Evolutionary conservation across 2,329 filamentous ascomycete species (phyloP), one percentile per base, ranked within the genome.

Genomic region (Ophiostoma populinum): DNA sequence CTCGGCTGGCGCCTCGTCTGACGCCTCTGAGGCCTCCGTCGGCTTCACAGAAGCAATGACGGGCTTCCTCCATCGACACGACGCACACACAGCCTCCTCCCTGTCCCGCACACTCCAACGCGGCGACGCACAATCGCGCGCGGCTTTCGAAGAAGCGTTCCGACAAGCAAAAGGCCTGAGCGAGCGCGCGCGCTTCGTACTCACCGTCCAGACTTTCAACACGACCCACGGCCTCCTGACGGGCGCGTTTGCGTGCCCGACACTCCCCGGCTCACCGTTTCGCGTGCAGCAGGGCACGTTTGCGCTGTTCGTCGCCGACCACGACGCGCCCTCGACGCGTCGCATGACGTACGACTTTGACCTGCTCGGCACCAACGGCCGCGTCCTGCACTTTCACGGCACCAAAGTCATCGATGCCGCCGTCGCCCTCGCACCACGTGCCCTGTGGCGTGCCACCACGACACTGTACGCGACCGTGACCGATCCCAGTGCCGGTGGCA

Each of bases 31-130:
- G 8, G 54, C 53, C 28, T 67, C 69, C 0, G 61, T 75, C 36
- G 65, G 64, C 17, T 78, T 78, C 46, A 67, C 67, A 0, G 72
- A 78, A 48, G 63, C 75, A 38, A 75, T 78, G 70, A 61, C 64
- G 7, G 73, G 73, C 8, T 68, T 66, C 43, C 58, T 79, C 18
- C 66, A 72, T 43, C 48, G 53, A 31, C 57, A 59, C 25, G 47
- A 32, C 9, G 17, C 2, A 20, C 11, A 19, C 13, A 5, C 20
- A 4, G 16, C 24, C n/a, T 11, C 22, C n/a, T 4, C n/a, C 7
- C 15, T 7, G 27, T 18, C 8, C n/a, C 13, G 11, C 12, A n/a
- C 28, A 11, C 12, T 30, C 6, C 28, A 30, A 18, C 28, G 28
- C 13, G 20, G 24, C 26, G 47, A 47, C 6, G 55, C 57, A 8